A percentile compares a stretch with the other conserved stretches of the same genome.
These are phyloP conservation scores for Boletus pseudopeckii DNA, from an alignment of 768 basidiomycete species.

Conservation along the genomic window DNA sequence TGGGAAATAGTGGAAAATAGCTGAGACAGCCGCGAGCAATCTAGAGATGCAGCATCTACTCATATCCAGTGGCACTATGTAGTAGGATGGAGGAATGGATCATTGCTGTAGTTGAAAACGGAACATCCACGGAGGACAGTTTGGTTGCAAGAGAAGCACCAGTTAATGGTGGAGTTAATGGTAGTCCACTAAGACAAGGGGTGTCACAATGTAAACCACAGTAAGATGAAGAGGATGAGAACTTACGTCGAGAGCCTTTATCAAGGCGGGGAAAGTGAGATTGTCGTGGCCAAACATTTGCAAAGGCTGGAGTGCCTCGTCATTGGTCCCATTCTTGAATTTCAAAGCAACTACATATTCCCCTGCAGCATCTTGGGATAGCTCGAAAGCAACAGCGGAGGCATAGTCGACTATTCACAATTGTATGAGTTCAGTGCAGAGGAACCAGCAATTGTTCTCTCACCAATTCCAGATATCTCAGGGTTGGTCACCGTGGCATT, in stretches of 20 bases:
- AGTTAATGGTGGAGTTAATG: constrained; percentile 33
- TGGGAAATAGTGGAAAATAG: background rate
- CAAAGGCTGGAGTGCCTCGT: constrained; percentile 53
- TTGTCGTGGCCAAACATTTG: constrained; percentile 57
- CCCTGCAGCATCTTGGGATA: constrained; percentile 58
- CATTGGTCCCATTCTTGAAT: constrained; percentile 74
- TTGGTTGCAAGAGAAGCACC: constrained; percentile 35
- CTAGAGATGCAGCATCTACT: background rate
- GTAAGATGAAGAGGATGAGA: background rate
- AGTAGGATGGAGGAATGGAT: constrained; percentile 21
- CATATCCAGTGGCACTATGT: constrained; percentile 22
- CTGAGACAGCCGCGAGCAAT: background rate
- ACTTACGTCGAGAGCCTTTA: constrained; percentile 19
- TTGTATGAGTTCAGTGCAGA: background rate
- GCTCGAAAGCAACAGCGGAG: constrained; percentile 70
- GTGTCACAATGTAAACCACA: background rate
- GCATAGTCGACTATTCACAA: constrained; percentile 61
- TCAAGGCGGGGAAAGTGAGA: constrained; percentile 18
- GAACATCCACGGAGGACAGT: constrained; percentile 32
- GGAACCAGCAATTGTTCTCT: constrained; percentile 25
- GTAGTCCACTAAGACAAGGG: constrained; percentile 15
- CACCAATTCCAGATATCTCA: constrained; percentile 62
- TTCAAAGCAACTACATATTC: constrained; percentile 72
- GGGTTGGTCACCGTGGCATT: constrained; percentile 58
- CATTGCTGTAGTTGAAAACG: constrained; percentile 28